Evolutionary conservation across 1,284 basidiomycete genomes (phyloP).

Genomic region (Lentinus polychrous): DNA sequence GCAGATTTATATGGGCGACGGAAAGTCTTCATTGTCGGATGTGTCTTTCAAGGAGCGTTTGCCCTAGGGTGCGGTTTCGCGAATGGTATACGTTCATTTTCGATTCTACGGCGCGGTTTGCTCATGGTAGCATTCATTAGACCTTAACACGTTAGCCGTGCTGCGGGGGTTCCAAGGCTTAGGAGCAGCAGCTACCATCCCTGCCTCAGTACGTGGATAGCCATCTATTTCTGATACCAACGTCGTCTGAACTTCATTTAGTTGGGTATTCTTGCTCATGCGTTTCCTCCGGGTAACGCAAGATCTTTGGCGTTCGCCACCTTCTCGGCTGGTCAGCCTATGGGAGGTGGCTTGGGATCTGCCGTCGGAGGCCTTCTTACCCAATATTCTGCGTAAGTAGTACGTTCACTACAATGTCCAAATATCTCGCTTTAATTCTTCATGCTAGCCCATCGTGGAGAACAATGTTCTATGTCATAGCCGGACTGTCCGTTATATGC

Average conservation of each 20-base stretch:
- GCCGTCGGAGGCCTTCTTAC: slow-evolving; percentile 67
- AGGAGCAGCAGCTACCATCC: slow-evolving; percentile 62
- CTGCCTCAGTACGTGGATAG: slow-evolving; percentile 48
- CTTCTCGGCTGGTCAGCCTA: slow-evolving; percentile 76
- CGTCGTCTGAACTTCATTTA: slow-evolving; percentile 18
- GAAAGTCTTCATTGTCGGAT: slow-evolving; percentile 42
- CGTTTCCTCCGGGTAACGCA: slow-evolving; percentile 61
- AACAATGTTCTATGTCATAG: slow-evolving; percentile 46
- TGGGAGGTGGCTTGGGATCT: slow-evolving; percentile 68
- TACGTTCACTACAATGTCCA: background rate
- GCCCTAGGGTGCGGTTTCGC: slow-evolving; percentile 36
- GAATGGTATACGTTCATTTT: slow-evolving; percentile 29
- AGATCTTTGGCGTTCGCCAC: slow-evolving; percentile 72
- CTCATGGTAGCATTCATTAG: slow-evolving; percentile 31
- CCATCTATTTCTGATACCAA: background rate
- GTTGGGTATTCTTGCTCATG: slow-evolving; percentile 73
- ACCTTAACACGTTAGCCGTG: slow-evolving; percentile 49
- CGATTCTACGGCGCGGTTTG: background rate
- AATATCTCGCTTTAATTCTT: too few relatives aligned
- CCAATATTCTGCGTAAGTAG: slow-evolving; percentile 45
- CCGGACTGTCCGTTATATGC: slow-evolving; percentile 36
- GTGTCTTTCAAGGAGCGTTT: slow-evolving; percentile 29
- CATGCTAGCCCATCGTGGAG: slow-evolving; percentile 39
- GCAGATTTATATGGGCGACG: slow-evolving; percentile 58
- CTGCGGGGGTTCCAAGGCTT: slow-evolving; percentile 67